Conservation (phyloP, 2,329 filamentous ascomycete genomes). For the Juglanconis sp. region DNA sequence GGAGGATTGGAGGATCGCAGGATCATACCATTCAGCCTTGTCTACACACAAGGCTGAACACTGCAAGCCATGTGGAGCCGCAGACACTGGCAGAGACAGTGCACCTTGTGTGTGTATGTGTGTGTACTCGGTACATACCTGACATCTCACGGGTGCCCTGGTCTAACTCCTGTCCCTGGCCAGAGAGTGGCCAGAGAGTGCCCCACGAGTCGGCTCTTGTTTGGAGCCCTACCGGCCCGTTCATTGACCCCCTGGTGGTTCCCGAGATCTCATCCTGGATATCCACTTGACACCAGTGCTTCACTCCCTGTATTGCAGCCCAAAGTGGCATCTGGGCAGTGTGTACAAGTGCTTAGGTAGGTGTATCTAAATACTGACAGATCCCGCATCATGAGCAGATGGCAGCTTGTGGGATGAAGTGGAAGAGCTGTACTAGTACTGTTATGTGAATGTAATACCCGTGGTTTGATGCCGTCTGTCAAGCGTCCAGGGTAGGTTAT, state of each 20-base stretch:
- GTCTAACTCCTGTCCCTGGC: neutral
- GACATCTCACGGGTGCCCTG: neutral
- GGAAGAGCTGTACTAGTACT: no score
- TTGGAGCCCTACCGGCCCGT: neutral
- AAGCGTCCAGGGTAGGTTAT: no score
- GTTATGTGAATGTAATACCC: no score
- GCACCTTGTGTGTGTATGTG: no score
- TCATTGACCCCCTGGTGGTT: neutral
- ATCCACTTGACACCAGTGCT: neutral
- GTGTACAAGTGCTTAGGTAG: no score
- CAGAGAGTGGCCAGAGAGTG: neutral
- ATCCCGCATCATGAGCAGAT: no score
- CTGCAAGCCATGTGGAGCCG: neutral
- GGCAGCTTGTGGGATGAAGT: no score
- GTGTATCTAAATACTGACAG: no score
- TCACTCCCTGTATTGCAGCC: no score
- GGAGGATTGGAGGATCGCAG: no score
- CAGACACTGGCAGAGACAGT: neutral
- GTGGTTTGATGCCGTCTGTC: no score
- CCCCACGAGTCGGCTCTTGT: neutral
- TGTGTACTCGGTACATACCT: neutral
- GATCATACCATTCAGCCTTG: neutral
- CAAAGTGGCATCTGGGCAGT: no score
- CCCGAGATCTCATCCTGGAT: neutral
- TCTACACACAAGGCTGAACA: slow-evolving; percentile 1